These are phyloP conservation scores for Sinapis alba DNA, from an alignment of 441 rosid genomes.

Conservation along the genomic window DNA sequence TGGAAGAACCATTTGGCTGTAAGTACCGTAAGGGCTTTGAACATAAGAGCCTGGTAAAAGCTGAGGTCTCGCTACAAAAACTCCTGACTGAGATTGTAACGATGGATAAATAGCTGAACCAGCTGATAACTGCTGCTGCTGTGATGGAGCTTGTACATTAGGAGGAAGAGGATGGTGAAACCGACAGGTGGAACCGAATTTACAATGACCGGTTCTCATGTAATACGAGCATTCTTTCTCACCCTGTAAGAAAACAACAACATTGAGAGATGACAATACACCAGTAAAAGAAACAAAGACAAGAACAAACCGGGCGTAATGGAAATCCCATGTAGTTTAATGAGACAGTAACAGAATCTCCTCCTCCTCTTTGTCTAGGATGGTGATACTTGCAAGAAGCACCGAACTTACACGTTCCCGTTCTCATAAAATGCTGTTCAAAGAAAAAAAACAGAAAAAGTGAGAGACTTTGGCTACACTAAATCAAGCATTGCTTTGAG, in stretches of 20 bases:
- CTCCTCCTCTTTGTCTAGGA: slow-evolving; percentile 68
- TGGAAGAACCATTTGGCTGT: slow-evolving; percentile 68
- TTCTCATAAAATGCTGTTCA: slow-evolving; percentile 75
- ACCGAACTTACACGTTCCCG: slow-evolving; percentile 84
- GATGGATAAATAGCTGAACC: slow-evolving; percentile 56
- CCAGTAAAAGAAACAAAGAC: slow-evolving; percentile 12
- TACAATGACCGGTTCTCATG: slow-evolving; percentile 84
- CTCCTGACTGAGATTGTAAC: slow-evolving; percentile 62
- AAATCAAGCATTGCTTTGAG: slow-evolving; percentile 31
- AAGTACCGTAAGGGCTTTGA: slow-evolving; percentile 68
- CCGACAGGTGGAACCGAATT: slow-evolving; percentile 81
- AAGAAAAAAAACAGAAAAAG: slow-evolving; percentile 16
- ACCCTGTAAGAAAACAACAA: slow-evolving; percentile 48
- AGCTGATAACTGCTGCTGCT: slow-evolving; percentile 31
- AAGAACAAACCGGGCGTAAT: slow-evolving; percentile 73
- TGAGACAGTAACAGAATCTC: slow-evolving; percentile 42
- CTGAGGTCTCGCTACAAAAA: slow-evolving; percentile 71
- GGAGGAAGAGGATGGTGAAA: slow-evolving; percentile 77
- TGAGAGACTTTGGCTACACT: slow-evolving; percentile 29
- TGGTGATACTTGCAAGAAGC: slow-evolving; percentile 89
- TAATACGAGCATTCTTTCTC: slow-evolving; percentile 69
- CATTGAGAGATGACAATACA: slow-evolving; percentile 61
- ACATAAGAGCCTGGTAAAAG: slow-evolving; percentile 63
- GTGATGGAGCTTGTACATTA: slow-evolving; percentile 49
- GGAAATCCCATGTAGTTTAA: slow-evolving; percentile 77